Evolutionary conservation across 352 stramenopile genomes (phyloP).

Genomic region (Phytophthora chlamydospora): DNA sequence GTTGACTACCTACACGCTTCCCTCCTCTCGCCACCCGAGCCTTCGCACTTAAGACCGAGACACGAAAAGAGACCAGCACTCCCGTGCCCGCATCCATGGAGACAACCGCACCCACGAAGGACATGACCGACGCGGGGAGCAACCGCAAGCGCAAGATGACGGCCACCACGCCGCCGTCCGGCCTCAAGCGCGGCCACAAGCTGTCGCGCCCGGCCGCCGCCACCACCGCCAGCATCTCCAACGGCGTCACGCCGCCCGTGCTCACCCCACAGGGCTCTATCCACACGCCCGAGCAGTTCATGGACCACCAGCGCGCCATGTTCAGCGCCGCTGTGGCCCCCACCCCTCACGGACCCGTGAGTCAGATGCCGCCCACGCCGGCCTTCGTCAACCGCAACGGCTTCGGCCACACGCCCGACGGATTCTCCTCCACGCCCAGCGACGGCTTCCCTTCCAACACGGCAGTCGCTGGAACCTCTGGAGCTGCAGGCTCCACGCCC

Average conservation of each 20-base stretch:
- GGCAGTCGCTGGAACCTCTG: neutral
- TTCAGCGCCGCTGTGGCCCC: slow-evolving; percentile 76
- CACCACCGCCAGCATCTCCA: slow-evolving; percentile 28
- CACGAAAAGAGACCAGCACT: slow-evolving; percentile 21
- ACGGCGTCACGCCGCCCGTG: slow-evolving; percentile 46
- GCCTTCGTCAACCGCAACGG: slow-evolving; percentile 76
- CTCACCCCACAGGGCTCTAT: slow-evolving; percentile 49
- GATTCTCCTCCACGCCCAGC: slow-evolving; percentile 66
- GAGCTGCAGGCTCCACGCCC: slow-evolving; percentile 22
- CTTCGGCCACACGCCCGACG: slow-evolving; percentile 67
- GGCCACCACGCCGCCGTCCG: slow-evolving; percentile 41
- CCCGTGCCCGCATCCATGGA: slow-evolving; percentile 25
- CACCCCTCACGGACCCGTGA: slow-evolving; percentile 75
- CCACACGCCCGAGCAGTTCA: slow-evolving; percentile 75
- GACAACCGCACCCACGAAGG: slow-evolving; percentile 29
- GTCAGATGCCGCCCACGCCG: slow-evolving; percentile 84
- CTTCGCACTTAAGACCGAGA: too few species aligned
- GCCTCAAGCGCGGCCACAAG: slow-evolving; percentile 59
- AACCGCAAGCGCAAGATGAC: slow-evolving; percentile 86
- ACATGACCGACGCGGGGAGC: slow-evolving; percentile 32
- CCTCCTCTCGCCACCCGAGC: neutral
- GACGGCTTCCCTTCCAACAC: slow-evolving; percentile 44
- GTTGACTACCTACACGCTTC: slow-evolving; percentile 1
- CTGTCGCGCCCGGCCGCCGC: slow-evolving; percentile 47
- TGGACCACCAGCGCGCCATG: slow-evolving; percentile 81